Evolutionary conservation across 768 basidiomycete species (phyloP), one percentile per base, ranked within the genome.

Genomic region (Xerocomus potaroensis): DNA sequence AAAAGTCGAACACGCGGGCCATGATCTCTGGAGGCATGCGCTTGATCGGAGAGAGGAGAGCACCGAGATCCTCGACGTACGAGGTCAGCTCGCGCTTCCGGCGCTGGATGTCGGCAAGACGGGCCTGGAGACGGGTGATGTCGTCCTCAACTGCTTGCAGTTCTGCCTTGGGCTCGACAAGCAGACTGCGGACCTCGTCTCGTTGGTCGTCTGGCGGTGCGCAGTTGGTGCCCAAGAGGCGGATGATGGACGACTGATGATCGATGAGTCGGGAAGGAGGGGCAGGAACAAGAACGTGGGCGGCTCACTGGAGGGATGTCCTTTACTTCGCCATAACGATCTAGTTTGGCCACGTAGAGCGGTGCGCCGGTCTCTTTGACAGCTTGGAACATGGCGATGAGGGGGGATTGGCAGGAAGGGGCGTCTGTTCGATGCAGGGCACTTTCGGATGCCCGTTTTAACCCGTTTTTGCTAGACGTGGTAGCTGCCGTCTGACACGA

Each of bases 1-100:
- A 64, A 54, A 65, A 65, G 45, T 64, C 63, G 26, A 64, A 64
- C 5, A 64, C 55, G 37, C 63, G 60, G 35, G 61, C 54, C 55
- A 64, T 63, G 55, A 64, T 64, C 53, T 64, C 63, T 19, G 64
- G 63, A 11, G 63, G 63, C 61, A 64, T 63, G 38, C 62, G 62
- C 19, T 51, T 63, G 49, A 64, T 64, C 40, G 63, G 63, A 16
- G 63, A 63, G 21, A 64, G 58, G 47, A 65, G 59, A n/a, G 63
- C 63, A 44, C 54, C 61, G 41, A 64, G 63, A 50, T 64, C 63
- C 49, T 65, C 63, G 43, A 64, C 59, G 45, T 64, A 65, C 23
- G 58, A 58, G 12, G 50, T 41, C 24, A 64, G 52, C 34, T 64
- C 63, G 39, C 43, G 33, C 51, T 61, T 63, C 40, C 63, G 54